Evolutionary conservation across 2,329 filamentous ascomycete species (phyloP).

Genomic region (Colletotrichum lindemuthianum): DNA sequence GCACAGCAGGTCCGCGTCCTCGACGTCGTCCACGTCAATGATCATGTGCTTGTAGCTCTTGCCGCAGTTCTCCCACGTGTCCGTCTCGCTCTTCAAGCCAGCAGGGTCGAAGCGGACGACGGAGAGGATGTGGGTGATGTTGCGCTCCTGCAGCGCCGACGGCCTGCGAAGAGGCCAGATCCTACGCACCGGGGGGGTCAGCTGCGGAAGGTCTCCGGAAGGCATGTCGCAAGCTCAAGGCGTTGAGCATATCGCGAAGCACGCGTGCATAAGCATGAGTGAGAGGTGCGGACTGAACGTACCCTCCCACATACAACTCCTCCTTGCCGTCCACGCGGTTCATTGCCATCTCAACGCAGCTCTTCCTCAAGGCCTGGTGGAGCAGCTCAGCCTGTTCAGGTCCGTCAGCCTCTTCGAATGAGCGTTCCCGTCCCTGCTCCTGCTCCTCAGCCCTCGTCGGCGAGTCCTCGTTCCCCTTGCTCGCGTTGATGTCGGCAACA

Average conservation of each 20-base stretch:
- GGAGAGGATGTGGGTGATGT: slow-evolving; percentile 92
- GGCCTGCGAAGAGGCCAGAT: slow-evolving; percentile 82
- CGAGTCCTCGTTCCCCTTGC: neutral
- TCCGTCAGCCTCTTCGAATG: neutral
- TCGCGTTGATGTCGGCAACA: neutral
- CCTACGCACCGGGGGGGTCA: slow-evolving; percentile 53
- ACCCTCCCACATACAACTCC: slow-evolving; percentile 53
- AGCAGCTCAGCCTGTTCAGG: slow-evolving; percentile 9
- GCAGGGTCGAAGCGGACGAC: slow-evolving; percentile 68
- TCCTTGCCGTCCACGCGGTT: slow-evolving; percentile 54
- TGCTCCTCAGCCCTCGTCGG: neutral
- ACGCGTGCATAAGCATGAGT: neutral
- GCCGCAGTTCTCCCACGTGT: slow-evolving; percentile 62
- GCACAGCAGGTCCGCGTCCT: slow-evolving; percentile 86
- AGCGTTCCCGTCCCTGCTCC: neutral
- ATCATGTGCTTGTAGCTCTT: slow-evolving; percentile 76
- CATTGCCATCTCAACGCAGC: slow-evolving; percentile 52
- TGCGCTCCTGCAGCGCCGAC: slow-evolving; percentile 73
- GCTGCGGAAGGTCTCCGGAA: neutral
- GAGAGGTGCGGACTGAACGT: slow-evolving; percentile 36
- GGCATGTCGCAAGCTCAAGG: slow-evolving; percentile 15
- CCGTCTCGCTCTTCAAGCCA: slow-evolving; percentile 58
- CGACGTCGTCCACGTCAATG: slow-evolving; percentile 90
- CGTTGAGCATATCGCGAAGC: slow-evolving; percentile 4
- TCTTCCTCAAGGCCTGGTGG: slow-evolving; percentile 39